Base-by-base conservation (phyloP, 768 basidiomycete species). In the Pisolithus microcarpus region DNA sequence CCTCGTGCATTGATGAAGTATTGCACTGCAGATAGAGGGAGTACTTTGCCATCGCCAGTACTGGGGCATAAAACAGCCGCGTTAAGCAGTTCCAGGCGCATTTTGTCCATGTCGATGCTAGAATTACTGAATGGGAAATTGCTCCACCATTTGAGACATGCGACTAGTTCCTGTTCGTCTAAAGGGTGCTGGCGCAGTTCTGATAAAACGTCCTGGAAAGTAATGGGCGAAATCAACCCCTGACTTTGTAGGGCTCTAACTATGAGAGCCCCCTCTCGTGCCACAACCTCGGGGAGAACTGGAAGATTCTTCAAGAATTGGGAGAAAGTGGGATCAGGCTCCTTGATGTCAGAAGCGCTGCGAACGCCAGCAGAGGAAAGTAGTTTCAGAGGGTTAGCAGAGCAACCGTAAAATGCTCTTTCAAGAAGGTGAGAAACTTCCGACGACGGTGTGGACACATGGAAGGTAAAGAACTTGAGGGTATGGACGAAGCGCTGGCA, bases 401-500 rank as follows among this genome's bases (percentile, higher is more conserved):
- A 72, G 54, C 85, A 88, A 0, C 72, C 66, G 64, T 93, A 96
- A 70, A 97, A 97, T 1, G 85, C 82, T 1, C 74, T 68, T 63
- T 91, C 85, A 51, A 94, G 76, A 15, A 80, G 66, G 9, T 67
- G 69, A 0, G 90, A 84, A 28, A 97, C 88, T 43, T 87, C 79
- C 1, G 80, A 64, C 0, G 88, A 91, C 1, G 95, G 95, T 0
- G 95, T 95, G 0, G 95, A 95, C 2, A 77, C 71, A 56, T 83
- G 79, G 67, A 91, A 97, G 2, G 89, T 86, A 72, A 96, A 97
- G 71, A 96, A 96, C 52, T 80, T 82, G 47, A 96, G 73, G 5
- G 85, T 78, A 58, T 97, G 95, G 16, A 91, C 67, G 13, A 82
- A 84, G 15, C 85, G 78, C 23, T 67, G 66, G 21, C 74, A 74